Base-by-base conservation (phyloP, 352 stramenopile species). In the Pythium sukuiense region DNA sequence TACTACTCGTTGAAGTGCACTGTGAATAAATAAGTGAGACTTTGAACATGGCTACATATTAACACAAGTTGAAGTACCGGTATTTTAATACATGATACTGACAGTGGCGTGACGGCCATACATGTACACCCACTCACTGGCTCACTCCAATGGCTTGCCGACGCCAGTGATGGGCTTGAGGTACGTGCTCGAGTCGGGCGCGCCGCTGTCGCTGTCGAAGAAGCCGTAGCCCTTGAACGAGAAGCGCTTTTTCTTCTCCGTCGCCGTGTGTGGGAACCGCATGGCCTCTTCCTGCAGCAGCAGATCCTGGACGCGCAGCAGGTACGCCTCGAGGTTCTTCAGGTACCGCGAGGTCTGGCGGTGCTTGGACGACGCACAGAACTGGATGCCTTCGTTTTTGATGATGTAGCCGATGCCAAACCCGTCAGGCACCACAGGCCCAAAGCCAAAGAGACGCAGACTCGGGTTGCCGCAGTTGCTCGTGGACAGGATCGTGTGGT, bases 351-450 rank as follows among this genome's bases (percentile, higher is more conserved):
- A 76, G 3, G 87, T 95, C 61, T 93, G 87, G 27, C 87, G 83
- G 67, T 95, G 87, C 59, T 90, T 88, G 33, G 83, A 93, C 26
- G 81, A 87, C 18, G 84, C 87, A 60, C 87, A 95, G 69, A 95
- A 88, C 71, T 97, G 87, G 55, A 98, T 86, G 63, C 90, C 86
- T 66, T 96, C 78, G 65, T 98, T 94, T 71, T 98, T 98, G 76
- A 99, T 99, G 62, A 99, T 98, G 80, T 99, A 99, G 53, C 96
- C 96, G 55, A 99, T 97, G 56, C 96, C 96, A 77, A 98, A 98
- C 35, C 96, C 96, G 69, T 99, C 92, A 13, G 87, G 74, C 52
- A 98, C 93, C 24, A 98, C 92, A 1, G 93, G 91, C 9, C 92
- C 93, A 73, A 98, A 98, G 33, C 95, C 94, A 78, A 98, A 98